Conservation (phyloP, 2,329 filamentous ascomycete species). For the Metarhizium guizhouense region DNA sequence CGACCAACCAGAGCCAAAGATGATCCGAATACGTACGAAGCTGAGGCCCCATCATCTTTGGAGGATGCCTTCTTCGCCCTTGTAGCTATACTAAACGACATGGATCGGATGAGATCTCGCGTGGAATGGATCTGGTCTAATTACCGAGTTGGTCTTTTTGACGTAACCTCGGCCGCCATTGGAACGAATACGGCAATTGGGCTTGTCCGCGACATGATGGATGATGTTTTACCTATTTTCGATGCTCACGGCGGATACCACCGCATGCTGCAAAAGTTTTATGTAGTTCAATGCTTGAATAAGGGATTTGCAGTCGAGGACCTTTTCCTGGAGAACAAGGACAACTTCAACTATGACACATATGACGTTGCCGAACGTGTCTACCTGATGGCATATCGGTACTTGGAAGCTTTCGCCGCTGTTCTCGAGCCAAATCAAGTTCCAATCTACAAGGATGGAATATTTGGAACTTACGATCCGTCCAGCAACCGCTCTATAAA, state of each 20-base stretch:
- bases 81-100: conserved; percentile 18
- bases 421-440: conserved; percentile 8
- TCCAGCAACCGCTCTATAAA: conserved; percentile 14
- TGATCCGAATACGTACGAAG: conserved; percentile 18
- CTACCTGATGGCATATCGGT: conserved; percentile 9
- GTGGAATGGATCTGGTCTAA: conserved; percentile 23
- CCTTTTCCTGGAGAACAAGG: not conserved
- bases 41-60: conserved; percentile 15
- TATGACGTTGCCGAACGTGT: conserved; percentile 18
- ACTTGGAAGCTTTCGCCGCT: not conserved
- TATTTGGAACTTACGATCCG: conserved; percentile 17
- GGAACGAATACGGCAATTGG: conserved; percentile 27
- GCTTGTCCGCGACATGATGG: conserved; percentile 22
- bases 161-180: conserved; percentile 24
- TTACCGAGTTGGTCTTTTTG: conserved; percentile 13
- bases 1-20: not conserved
- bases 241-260: conserved; percentile 15
- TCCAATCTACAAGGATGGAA: conserved; percentile 15
- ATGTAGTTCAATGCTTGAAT: not conserved
- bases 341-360: conserved; percentile 14
- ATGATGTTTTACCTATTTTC: conserved; percentile 18
- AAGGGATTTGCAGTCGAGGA: conserved; percentile 10
- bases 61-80: conserved; percentile 21
- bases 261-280: conserved; percentile 11
- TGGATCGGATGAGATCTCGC: conserved; percentile 17